phyloP scores from a whole-genome alignment of 2,329 filamentous ascomycete species.

The Colletotrichum godetiae region DNA sequence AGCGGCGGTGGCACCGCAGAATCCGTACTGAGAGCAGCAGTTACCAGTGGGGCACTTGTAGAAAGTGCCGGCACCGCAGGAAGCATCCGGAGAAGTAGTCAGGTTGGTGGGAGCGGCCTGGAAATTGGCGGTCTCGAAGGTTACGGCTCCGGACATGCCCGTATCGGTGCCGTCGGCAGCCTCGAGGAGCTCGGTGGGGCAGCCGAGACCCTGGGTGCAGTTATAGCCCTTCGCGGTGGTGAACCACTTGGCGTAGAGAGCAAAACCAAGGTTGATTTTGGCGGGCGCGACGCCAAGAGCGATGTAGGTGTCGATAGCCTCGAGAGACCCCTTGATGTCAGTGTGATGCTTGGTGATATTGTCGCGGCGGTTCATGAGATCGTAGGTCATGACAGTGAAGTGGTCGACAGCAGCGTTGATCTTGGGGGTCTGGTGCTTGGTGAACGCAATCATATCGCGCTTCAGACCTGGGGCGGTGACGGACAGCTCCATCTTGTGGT shows the following conservation, averaged over 20 bases:
- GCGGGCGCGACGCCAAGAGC: slow-evolving; percentile 63
- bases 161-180: slow-evolving; percentile 69
- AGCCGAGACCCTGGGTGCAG: slow-evolving; percentile 65
- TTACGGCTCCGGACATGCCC: slow-evolving; percentile 56
- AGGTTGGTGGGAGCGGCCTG: slow-evolving; percentile 20
- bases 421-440: slow-evolving; percentile 62
- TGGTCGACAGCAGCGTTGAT: slow-evolving; percentile 73
- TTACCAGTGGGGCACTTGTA: slow-evolving; percentile 23
- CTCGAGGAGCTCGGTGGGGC: slow-evolving; percentile 69
- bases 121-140: slow-evolving; percentile 51
- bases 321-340: slow-evolving; percentile 64
- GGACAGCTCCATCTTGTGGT: slow-evolving; percentile 66
- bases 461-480: slow-evolving; percentile 73
- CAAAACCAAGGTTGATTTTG: slow-evolving; percentile 74
- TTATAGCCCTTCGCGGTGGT: slow-evolving; percentile 58
- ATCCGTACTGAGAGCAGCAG: slow-evolving; percentile 33
- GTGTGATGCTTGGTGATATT: slow-evolving; percentile 73
- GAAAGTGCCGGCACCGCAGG: slow-evolving; percentile 28
- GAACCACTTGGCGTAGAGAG: slow-evolving; percentile 78
- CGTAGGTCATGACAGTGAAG: slow-evolving; percentile 79
- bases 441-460: slow-evolving; percentile 77
- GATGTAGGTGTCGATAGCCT: slow-evolving; percentile 69
- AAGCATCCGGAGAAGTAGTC: slow-evolving; percentile 15
- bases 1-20: slow-evolving; percentile 19
- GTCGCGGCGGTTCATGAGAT: slow-evolving; percentile 80